Conservation (phyloP, 2,329 filamentous ascomycete genomes). For the Conoideocrella luteorostrata region DNA sequence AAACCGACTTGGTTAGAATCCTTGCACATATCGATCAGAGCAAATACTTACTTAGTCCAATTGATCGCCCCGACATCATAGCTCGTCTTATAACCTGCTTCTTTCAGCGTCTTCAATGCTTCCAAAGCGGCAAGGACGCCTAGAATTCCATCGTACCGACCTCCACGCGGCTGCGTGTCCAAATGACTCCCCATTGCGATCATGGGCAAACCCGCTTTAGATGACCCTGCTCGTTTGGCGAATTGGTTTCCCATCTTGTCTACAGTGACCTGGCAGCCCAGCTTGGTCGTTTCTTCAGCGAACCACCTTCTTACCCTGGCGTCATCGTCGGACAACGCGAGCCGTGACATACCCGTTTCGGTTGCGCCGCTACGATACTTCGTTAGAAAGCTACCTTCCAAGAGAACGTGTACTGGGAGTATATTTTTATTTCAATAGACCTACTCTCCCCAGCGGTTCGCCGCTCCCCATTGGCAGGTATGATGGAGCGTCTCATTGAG, state of each 20-base stretch:
- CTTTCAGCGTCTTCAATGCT: slow-evolving; percentile 57
- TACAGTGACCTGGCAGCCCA: slow-evolving; percentile 62
- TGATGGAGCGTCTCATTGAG: slow-evolving; percentile 24
- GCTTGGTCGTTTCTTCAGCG: slow-evolving; percentile 51
- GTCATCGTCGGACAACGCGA: slow-evolving; percentile 69
- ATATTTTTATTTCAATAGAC: slow-evolving; percentile 8
- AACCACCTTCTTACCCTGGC: slow-evolving; percentile 76
- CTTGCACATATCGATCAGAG: no score
- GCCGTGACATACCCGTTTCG: slow-evolving; percentile 72
- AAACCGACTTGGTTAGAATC: no score
- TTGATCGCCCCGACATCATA: slow-evolving; percentile 70
- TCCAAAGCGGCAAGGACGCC: slow-evolving; percentile 69
- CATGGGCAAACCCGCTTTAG: slow-evolving; percentile 52
- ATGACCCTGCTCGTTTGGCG: slow-evolving; percentile 58
- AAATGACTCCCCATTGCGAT: slow-evolving; percentile 63
- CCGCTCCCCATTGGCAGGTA: slow-evolving; percentile 27
- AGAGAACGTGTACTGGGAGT: no score
- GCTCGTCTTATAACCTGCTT: slow-evolving; percentile 61
- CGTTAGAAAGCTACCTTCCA: no score
- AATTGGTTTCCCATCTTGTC: slow-evolving; percentile 80
- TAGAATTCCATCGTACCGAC: slow-evolving; percentile 70
- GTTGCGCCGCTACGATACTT: slow-evolving; percentile 19
- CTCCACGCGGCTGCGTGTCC: slow-evolving; percentile 58
- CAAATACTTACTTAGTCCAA: slow-evolving; percentile 59
- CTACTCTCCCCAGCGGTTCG: slow-evolving; percentile 22